Evolutionary conservation across 2,329 filamentous ascomycete species (phyloP).

Genomic region (Colletotrichum sp.): DNA sequence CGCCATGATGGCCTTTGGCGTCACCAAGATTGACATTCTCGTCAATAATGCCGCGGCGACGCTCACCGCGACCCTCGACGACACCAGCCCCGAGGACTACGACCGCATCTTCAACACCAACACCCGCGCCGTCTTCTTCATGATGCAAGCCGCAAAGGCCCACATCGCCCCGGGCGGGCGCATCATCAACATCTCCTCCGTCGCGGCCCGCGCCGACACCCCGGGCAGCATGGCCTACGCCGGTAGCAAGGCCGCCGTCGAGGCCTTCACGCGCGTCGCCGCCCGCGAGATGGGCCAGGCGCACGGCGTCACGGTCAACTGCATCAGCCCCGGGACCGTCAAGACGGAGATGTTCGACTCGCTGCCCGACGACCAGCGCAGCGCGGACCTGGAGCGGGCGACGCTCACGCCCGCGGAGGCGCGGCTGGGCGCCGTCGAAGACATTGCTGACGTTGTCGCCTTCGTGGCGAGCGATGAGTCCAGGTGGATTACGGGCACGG

Average conservation of each 20-base stretch:
- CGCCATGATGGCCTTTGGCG: conserved; percentile 22
- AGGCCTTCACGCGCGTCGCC: conserved; percentile 23
- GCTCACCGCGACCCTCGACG: conserved; percentile 20
- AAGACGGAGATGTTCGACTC: conserved; percentile 22
- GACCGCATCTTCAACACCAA: conserved; percentile 23
- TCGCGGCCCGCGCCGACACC: conserved; percentile 19
- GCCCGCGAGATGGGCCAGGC: conserved; percentile 22
- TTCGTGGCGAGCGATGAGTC: conserved; percentile 22
- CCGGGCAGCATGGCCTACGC: conserved; percentile 23
- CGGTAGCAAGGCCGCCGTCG: conserved; percentile 22
- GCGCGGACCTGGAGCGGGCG: conserved; percentile 19
- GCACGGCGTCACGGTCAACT: conserved; percentile 22
- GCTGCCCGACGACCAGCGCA: conserved; percentile 17
- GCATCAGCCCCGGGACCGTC: conserved; percentile 22
- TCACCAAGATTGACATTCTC: conserved; percentile 24
- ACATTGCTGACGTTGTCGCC: conserved; percentile 22
- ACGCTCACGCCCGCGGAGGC: conserved; percentile 19
- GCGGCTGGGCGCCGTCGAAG: conserved; percentile 21
- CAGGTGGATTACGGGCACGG: conserved; percentile 22
- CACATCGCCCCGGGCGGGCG: conserved; percentile 22
- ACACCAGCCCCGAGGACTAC: conserved; percentile 20
- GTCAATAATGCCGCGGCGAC: conserved; percentile 23
- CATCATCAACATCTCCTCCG: conserved; percentile 26
- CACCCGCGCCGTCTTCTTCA: conserved; percentile 23
- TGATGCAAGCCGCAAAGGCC: conserved; percentile 21